Evolutionary conservation across 768 basidiomycete species (phyloP).

Genomic region (Russula earlei): DNA sequence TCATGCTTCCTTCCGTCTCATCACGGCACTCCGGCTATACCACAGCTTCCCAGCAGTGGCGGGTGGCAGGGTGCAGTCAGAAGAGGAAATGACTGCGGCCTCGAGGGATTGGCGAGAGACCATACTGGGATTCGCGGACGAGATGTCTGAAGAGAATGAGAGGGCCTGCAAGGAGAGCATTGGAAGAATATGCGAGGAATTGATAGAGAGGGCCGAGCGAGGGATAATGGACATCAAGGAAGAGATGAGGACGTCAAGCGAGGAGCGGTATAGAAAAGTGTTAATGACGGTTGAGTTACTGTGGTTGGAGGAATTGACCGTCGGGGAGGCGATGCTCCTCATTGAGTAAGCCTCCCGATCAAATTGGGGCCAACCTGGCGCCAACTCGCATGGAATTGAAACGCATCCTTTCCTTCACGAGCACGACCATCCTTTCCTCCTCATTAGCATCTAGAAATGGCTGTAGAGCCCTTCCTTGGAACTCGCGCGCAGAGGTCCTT

Average conservation of each 20-base stretch:
- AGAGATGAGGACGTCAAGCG: slow-evolving; percentile 25
- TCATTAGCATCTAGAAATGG: too few relatives aligned
- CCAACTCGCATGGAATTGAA: too few relatives aligned
- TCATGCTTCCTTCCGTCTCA: slow-evolving; percentile 73
- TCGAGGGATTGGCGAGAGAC: slow-evolving; percentile 47
- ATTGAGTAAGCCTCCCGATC: neutral
- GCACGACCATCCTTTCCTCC: neutral
- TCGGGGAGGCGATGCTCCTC: slow-evolving; percentile 39
- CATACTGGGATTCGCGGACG: slow-evolving; percentile 24
- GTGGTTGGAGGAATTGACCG: slow-evolving; percentile 53
- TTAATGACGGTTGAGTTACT: slow-evolving; percentile 36
- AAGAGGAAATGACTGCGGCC: slow-evolving; percentile 24
- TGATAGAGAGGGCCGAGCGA: slow-evolving; percentile 43
- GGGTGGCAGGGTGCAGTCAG: slow-evolving; percentile 7
- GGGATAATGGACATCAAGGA: slow-evolving; percentile 35
- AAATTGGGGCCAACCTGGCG: too few relatives aligned
- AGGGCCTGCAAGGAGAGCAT: slow-evolving; percentile 23
- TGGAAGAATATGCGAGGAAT: slow-evolving; percentile 32
- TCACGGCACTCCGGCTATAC: slow-evolving; percentile 61
- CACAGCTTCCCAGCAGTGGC: slow-evolving; percentile 33
- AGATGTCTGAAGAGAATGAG: slow-evolving; percentile 26
- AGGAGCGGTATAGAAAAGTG: slow-evolving; percentile 1
- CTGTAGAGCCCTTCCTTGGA: slow-evolving; percentile 59
- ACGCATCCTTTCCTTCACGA: too few relatives aligned
- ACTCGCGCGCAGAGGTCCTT: slow-evolving; percentile 68